A percentile compares a stretch with the other conserved stretches of the same genome.
Evolutionary conservation across 2,329 filamentous ascomycete species (phyloP).

Genomic region (Xylariaceae sp.): DNA sequence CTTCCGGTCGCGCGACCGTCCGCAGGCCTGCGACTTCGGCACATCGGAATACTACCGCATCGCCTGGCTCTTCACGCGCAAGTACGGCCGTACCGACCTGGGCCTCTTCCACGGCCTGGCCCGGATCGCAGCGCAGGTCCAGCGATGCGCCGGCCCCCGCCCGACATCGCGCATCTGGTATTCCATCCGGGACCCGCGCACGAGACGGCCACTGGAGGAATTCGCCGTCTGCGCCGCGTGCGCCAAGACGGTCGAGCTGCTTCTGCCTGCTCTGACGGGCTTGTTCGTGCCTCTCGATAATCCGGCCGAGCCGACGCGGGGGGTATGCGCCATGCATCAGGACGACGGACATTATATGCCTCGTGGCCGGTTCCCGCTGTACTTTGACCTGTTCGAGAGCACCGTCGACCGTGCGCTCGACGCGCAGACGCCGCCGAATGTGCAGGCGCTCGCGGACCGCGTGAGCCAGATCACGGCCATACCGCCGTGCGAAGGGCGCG

Average conservation of each 20-base stretch:
- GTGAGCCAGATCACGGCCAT: slow-evolving; percentile 53
- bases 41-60: slow-evolving; percentile 73
- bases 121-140: slow-evolving; percentile 51
- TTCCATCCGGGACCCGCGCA: slow-evolving; percentile 63
- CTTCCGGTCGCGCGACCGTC: slow-evolving; percentile 49
- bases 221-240: slow-evolving; percentile 75
- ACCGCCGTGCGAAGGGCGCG: slow-evolving; percentile 61
- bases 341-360: slow-evolving; percentile 10
- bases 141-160: slow-evolving; percentile 52
- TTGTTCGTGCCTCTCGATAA: slow-evolving; percentile 54
- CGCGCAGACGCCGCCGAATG: slow-evolving; percentile 46
- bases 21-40: slow-evolving; percentile 72
- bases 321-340: slow-evolving; percentile 65
- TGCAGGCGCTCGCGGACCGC: slow-evolving; percentile 58
- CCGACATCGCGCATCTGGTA: slow-evolving; percentile 64
- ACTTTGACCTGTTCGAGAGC: slow-evolving; percentile 56
- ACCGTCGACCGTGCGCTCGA: slow-evolving; percentile 46
- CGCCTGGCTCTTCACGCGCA: slow-evolving; percentile 74
- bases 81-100: slow-evolving; percentile 60
- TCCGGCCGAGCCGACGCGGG: slow-evolving; percentile 40
- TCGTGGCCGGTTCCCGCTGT: slow-evolving; percentile 48
- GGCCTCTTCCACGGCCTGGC: slow-evolving; percentile 65
- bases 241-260: slow-evolving; percentile 61
- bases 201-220: slow-evolving; percentile 56
- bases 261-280: slow-evolving; percentile 67